phyloP scores from a whole-genome alignment of 2,329 filamentous ascomycete species.

The Cephalotrichum gorgonifer region DNA sequence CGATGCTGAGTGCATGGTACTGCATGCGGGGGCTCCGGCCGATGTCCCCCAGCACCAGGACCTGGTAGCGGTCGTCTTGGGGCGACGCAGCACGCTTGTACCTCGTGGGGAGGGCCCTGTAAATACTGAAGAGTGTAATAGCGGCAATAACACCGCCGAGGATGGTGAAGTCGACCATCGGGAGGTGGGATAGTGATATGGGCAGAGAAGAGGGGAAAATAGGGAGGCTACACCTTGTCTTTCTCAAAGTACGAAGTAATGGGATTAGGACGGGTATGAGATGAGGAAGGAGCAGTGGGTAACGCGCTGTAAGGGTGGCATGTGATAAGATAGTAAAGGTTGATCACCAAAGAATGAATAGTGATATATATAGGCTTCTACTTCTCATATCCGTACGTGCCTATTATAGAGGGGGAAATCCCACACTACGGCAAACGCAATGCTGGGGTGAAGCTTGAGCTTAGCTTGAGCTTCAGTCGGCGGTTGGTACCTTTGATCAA shows the following conservation, averaged over 20 bases:
- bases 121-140: constrained; percentile 2
- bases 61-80: constrained; percentile 48
- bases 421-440: no score
- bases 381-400: no score
- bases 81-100: constrained; percentile 22
- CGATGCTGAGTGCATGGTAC: constrained; percentile 90
- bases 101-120: constrained; percentile 19
- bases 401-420: no score
- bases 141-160: constrained; percentile 5
- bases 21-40: constrained; percentile 96
- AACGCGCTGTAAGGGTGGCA: not conserved
- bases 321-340: not conserved
- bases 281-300: no score
- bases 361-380: no score
- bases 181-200: not conserved
- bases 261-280: not conserved
- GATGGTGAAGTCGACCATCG: constrained; percentile 6
- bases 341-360: no score
- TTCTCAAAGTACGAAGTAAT: no score
- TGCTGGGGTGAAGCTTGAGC: no score
- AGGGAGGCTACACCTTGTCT: not conserved
- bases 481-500: no score
- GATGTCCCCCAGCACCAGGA: constrained; percentile 90
- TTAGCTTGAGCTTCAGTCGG: no score
- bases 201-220: not conserved